Conservation (phyloP, 345 rosid species). For the Euclidium syriacum region DNA sequence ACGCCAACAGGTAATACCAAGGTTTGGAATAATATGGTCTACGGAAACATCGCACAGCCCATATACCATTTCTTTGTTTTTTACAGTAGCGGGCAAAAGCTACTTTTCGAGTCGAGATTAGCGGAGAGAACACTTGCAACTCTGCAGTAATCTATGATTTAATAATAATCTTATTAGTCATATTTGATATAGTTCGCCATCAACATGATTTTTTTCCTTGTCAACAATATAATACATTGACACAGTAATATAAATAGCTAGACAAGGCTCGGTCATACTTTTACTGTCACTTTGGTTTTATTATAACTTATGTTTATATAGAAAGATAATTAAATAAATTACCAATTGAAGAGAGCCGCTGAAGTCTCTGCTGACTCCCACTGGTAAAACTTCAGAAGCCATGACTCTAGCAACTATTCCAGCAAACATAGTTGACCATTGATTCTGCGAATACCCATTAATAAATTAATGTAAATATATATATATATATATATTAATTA, state of each 20-base stretch:
- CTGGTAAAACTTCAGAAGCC: conserved; percentile 56
- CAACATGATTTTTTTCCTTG: too few species aligned
- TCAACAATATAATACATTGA: too few species aligned
- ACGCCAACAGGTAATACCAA: conserved; percentile 46
- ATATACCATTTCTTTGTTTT: conserved; percentile 65
- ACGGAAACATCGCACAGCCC: conserved; percentile 94
- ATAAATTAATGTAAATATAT: background rate
- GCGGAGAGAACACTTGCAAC: conserved; percentile 69
- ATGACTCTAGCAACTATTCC: conserved; percentile 65
- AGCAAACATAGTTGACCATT: conserved; percentile 69
- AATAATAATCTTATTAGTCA: too few species aligned
- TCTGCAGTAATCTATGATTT: conserved; percentile 72
- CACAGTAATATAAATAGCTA: too few species aligned
- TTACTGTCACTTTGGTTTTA: too few species aligned
- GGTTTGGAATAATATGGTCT: conserved; percentile 56
- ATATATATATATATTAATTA: background rate
- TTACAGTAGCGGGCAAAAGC: conserved; percentile 80
- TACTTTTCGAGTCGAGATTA: conserved; percentile 72
- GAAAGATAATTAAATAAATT: too few species aligned
- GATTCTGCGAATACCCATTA: conserved; percentile 40
- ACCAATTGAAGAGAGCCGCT: conserved; percentile 85
- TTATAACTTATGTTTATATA: background rate
- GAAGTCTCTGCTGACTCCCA: conserved; percentile 62
- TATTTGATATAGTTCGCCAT: too few species aligned
- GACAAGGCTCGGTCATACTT: too few species aligned